Evolutionary conservation across 345 rosid genomes (phyloP), one percentile per base, ranked within the genome.

Genomic region (Corchorus capsularis): DNA sequence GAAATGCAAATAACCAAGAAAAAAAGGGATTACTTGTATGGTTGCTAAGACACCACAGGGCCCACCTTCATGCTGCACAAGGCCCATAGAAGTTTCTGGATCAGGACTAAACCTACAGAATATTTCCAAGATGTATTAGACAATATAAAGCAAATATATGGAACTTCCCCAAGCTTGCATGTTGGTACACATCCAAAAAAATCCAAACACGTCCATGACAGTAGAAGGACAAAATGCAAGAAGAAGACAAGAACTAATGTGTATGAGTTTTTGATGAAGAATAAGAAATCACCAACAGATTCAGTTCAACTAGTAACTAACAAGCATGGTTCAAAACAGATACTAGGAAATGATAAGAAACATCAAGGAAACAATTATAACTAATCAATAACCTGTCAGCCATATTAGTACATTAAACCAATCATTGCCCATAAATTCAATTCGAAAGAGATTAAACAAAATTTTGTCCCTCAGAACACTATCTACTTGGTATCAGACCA

Each of bases 11-110:
- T 57, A 76, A 70, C 63, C 68, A 69, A 77, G 80, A 86, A 74
- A 49, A 39, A 62, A 70, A 57, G 75, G 32, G 74, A 77, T 87
- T 92, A 96, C 99, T 86, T 96, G 99, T 79, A 96, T 74, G 69
- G 99, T 86, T 71, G 99, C 99, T 85, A 96, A 89, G 83, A 96
- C 99, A 75, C 99, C 98, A 71, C 99, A 96, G 63, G 99, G 99
- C 72, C 99, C 99, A 79, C 99, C 99, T 91, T 96, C 99, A 87
- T 94, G 98, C 93, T 96, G 99, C 89, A 96, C 99, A 77, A 96
- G 86, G 65, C 99, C 99, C 91, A 92, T 91, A 63, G 97, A 89
- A 76, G 99, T 96, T 83, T 92, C 99, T 80, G 93, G 94, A 88
- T 94, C 97, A 82, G 86, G 82, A 85, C 98, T 96, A 87, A 92